A percentile compares a stretch with the other conserved stretches of the same genome.
phyloP scores from a whole-genome alignment of 1,284 basidiomycete species.

The Naganishia liquefaciens region DNA sequence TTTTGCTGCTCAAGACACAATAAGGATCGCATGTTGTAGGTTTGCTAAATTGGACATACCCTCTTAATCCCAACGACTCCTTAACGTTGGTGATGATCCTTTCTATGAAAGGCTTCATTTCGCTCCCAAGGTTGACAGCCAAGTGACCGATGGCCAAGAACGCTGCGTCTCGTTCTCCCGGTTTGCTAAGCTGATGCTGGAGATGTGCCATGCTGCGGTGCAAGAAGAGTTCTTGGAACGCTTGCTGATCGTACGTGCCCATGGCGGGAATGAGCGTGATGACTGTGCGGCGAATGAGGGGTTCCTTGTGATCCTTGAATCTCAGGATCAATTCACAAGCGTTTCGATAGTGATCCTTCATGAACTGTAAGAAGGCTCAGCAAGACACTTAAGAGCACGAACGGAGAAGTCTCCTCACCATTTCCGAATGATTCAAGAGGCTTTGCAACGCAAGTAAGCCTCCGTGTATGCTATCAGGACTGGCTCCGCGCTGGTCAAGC shows the following conservation, averaged over 20 bases:
- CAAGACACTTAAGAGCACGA: background rate
- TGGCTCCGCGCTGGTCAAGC: slow-evolving; percentile 67
- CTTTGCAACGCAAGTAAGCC: slow-evolving; percentile 90
- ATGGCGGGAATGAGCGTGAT: slow-evolving; percentile 90
- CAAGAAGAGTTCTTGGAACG: slow-evolving; percentile 83
- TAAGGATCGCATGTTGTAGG: background rate
- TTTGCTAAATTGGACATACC: slow-evolving; percentile 58
- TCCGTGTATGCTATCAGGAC: slow-evolving; percentile 84
- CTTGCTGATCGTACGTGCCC: slow-evolving; percentile 89
- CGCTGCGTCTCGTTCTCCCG: slow-evolving; percentile 87
- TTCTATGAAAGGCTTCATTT: slow-evolving; percentile 95
- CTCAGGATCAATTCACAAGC: slow-evolving; percentile 88
- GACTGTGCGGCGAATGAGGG: slow-evolving; percentile 84
- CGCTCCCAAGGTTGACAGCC: slow-evolving; percentile 83
- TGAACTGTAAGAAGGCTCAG: slow-evolving; percentile 64
- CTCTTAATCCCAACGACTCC: slow-evolving; percentile 77
- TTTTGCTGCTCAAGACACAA: slow-evolving; percentile 63
- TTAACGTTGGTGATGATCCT: slow-evolving; percentile 89
- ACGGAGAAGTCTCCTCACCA: slow-evolving; percentile 60
- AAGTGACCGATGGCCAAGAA: slow-evolving; percentile 97
- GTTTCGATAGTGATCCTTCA: slow-evolving; percentile 85
- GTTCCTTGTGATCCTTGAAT: slow-evolving; percentile 83
- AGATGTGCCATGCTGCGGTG: slow-evolving; percentile 91
- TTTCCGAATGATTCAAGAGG: slow-evolving; percentile 86
- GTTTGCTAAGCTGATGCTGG: slow-evolving; percentile 81